Percentiles rank a stretch among this genome's conserved stretches.
These are phyloP conservation scores for Amanita fuliginea DNA, from an alignment of 768 basidiomycete genomes.

Conservation along the genomic window DNA sequence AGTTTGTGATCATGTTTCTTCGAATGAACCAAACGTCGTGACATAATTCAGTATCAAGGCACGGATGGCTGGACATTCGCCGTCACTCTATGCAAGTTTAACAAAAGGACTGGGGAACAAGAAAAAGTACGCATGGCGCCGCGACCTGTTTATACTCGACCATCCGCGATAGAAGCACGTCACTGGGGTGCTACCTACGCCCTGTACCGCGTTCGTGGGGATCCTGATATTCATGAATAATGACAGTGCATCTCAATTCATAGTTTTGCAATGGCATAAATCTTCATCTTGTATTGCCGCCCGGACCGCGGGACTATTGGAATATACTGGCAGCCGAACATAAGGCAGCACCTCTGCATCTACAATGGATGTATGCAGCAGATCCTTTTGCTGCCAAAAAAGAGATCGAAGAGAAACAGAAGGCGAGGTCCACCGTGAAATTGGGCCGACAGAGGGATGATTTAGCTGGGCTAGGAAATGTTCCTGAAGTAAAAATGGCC, in stretches of 20 bases:
- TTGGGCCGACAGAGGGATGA: neutral
- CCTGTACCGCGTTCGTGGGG: constrained; percentile 66
- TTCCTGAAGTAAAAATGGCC: constrained; percentile 81
- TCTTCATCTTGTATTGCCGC: constrained; percentile 67
- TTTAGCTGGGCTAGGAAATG: constrained; percentile 11
- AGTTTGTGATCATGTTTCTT: constrained; percentile 26
- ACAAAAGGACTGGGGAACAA: constrained; percentile 59
- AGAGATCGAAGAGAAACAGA: constrained; percentile 48
- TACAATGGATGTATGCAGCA: constrained; percentile 78
- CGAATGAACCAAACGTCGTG: constrained; percentile 1
- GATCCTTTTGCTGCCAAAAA: constrained; percentile 77
- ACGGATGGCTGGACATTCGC: constrained; percentile 49
- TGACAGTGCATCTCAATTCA: constrained; percentile 14
- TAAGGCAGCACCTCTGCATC: constrained; percentile 52
- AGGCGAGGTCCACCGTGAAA: constrained; percentile 36
- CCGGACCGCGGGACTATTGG: constrained; percentile 86
- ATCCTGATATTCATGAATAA: constrained; percentile 7
- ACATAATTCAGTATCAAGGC: constrained; percentile 30
- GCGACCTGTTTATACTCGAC: constrained; percentile 54
- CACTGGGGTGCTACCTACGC: constrained; percentile 90
- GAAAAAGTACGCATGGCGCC: constrained; percentile 68
- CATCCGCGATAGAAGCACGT: constrained; percentile 70
- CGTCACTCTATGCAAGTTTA: constrained; percentile 53
- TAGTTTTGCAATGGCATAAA: constrained; percentile 67
- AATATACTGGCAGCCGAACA: constrained; percentile 62